phyloP scores from a whole-genome alignment of 352 stramenopile genomes.

The Phytophthora sp. region DNA sequence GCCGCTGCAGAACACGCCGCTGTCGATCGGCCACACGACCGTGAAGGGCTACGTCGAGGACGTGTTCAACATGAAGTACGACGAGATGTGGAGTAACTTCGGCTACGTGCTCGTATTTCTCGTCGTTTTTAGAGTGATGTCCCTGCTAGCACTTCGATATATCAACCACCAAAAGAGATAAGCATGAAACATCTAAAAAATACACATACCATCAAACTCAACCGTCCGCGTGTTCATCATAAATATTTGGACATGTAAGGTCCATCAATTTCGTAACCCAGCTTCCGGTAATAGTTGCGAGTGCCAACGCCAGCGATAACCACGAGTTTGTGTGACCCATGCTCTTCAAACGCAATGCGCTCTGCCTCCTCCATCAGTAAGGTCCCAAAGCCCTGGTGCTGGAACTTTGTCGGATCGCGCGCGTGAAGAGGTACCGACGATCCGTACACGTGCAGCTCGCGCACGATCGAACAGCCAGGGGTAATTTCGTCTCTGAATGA shows the following conservation, averaged over 20 bases:
- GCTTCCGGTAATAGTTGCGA: constrained; percentile 97
- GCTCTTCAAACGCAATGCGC: constrained; percentile 94
- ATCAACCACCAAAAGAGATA: constrained; percentile 48
- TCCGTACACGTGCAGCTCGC: constrained; percentile 97
- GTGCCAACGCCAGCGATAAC: constrained; percentile 97
- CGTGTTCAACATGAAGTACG: constrained; percentile 39
- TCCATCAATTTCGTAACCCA: constrained; percentile 96
- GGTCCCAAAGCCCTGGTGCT: constrained; percentile 97
- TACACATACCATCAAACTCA: constrained; percentile 1
- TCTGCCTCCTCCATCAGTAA: constrained; percentile 98
- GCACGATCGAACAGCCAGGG: constrained; percentile 74
- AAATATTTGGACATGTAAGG: constrained; percentile 97
- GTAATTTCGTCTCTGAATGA: constrained; percentile 87
- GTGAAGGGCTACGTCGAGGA: constrained; percentile 38
- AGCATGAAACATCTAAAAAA: neutral
- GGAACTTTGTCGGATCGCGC: constrained; percentile 96
- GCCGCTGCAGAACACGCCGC: constrained; percentile 28
- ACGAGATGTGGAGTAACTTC: constrained; percentile 33
- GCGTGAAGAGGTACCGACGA: constrained; percentile 94
- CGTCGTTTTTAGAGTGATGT: constrained; percentile 29
- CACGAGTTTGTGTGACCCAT: constrained; percentile 95
- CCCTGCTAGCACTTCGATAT: constrained; percentile 40
- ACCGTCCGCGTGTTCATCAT: constrained; percentile 30
- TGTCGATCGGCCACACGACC: constrained; percentile 21
- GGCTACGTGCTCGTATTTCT: constrained; percentile 38